Conservation (phyloP, 176 grass and related monocot genomes). For the Olyra latifolia region DNA sequence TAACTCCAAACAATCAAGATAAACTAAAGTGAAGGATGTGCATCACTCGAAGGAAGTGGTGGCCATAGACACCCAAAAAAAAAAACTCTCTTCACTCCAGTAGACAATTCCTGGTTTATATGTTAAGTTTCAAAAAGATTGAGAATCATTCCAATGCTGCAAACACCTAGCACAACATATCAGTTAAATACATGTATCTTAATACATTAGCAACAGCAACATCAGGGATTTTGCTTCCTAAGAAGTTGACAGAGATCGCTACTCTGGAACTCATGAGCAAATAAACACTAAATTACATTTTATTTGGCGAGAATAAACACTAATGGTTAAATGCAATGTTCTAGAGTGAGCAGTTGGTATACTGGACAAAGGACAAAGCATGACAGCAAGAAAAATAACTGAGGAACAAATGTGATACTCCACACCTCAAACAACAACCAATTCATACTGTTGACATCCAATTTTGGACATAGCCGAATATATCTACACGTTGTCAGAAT, state of each 20-base stretch:
- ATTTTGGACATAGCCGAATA: too few relatives aligned
- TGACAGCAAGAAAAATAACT: not conserved
- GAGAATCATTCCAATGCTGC: not conserved
- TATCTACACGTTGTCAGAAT: too few relatives aligned
- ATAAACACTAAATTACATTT: not conserved
- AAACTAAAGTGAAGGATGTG: not conserved
- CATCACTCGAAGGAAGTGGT: not conserved
- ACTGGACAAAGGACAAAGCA: not conserved
- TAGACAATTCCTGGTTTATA: not conserved
- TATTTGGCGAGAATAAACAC: not conserved
- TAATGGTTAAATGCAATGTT: not conserved
- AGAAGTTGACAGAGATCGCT: not conserved
- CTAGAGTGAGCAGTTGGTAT: not conserved
- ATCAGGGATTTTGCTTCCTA: not conserved
- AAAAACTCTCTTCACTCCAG: not conserved
- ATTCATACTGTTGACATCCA: too few relatives aligned
- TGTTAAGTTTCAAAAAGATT: not conserved
- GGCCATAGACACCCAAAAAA: not conserved
- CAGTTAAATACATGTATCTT: not conserved
- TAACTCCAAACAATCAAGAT: constrained; percentile 3
- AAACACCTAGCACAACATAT: not conserved
- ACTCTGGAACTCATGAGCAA: not conserved
- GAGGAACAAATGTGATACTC: not conserved
- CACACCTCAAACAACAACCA: not conserved
- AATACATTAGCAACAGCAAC: not conserved